These are phyloP conservation scores for Proliferodiscus dingleyae DNA, from an alignment of 2,329 filamentous ascomycete genomes.

Conservation along the genomic window DNA sequence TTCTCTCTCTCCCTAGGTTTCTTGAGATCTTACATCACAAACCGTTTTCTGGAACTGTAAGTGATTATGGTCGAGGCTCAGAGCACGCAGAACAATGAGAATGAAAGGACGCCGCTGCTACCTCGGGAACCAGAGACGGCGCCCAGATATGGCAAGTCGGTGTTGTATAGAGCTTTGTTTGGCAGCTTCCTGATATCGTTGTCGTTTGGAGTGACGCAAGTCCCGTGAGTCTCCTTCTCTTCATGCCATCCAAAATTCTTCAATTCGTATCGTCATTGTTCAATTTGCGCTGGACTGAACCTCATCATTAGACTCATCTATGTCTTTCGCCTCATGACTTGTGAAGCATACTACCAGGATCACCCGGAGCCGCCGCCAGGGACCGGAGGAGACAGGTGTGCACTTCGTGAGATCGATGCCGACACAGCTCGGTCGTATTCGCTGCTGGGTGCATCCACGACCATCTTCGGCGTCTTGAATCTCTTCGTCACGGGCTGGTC, in stretches of 20 bases:
- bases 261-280: not conserved
- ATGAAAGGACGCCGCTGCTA: too few relatives aligned
- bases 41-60: too few relatives aligned
- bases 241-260: too few relatives aligned
- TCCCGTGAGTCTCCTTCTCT: conserved; percentile 29
- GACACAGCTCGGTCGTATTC: conserved; percentile 58
- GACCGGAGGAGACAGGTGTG: conserved; percentile 50
- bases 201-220: conserved; percentile 46
- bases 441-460: conserved; percentile 63
- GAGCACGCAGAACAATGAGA: too few relatives aligned
- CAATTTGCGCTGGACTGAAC: not conserved
- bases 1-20: too few relatives aligned
- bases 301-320: conserved; percentile 41
- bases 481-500: conserved; percentile 63
- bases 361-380: conserved; percentile 44
- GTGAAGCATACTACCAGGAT: conserved; percentile 60
- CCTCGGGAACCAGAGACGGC: too few relatives aligned
- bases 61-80: too few relatives aligned
- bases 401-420: conserved; percentile 57
- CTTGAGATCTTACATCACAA: too few relatives aligned
- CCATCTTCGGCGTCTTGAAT: conserved; percentile 62
- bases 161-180: conserved; percentile 45
- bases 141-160: conserved; percentile 14
- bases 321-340: conserved; percentile 68
- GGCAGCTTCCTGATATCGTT: conserved; percentile 56